Percentiles rank a stretch among this genome's conserved stretches.
Conservation (phyloP, 345 rosid species). For the Citrus unshiu region DNA sequence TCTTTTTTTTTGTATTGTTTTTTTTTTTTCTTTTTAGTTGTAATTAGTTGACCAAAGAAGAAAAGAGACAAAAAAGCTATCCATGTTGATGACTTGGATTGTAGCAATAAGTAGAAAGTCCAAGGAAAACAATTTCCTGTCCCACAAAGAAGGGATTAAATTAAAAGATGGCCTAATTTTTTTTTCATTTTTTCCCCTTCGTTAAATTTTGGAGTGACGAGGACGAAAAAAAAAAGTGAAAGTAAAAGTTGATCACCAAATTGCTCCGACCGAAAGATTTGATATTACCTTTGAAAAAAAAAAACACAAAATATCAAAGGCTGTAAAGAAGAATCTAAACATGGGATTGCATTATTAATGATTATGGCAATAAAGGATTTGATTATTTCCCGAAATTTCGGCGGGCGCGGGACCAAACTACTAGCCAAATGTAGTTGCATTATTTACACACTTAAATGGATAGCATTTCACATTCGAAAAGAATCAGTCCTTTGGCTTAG, state of each 20-base stretch:
- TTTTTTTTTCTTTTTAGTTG: slow-evolving; percentile 12
- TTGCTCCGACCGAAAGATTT: background rate
- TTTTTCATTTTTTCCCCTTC: background rate
- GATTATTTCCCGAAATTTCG: slow-evolving; percentile 23
- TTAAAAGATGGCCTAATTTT: no score
- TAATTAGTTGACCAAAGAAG: slow-evolving; percentile 4
- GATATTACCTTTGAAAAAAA: background rate
- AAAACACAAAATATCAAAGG: background rate
- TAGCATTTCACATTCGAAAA: background rate
- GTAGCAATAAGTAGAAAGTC: background rate
- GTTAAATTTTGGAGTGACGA: background rate
- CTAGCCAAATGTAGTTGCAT: background rate
- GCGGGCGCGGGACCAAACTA: slow-evolving; percentile 24
- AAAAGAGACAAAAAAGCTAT: background rate
- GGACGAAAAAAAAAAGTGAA: background rate
- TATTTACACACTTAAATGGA: background rate
- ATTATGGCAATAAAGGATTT: slow-evolving; percentile 7
- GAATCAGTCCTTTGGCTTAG: background rate
- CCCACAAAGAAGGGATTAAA: background rate
- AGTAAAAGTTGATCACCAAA: background rate
- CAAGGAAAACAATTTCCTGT: background rate
- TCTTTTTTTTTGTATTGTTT: no score
- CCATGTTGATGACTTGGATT: background rate
- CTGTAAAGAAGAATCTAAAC: background rate
- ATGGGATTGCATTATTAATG: background rate